Percentiles rank a stretch among this genome's conserved stretches.
Evolutionary conservation across 495 filamentous ascomycete species (phyloP).

Genomic region (Sabuloglossum arenarium): DNA sequence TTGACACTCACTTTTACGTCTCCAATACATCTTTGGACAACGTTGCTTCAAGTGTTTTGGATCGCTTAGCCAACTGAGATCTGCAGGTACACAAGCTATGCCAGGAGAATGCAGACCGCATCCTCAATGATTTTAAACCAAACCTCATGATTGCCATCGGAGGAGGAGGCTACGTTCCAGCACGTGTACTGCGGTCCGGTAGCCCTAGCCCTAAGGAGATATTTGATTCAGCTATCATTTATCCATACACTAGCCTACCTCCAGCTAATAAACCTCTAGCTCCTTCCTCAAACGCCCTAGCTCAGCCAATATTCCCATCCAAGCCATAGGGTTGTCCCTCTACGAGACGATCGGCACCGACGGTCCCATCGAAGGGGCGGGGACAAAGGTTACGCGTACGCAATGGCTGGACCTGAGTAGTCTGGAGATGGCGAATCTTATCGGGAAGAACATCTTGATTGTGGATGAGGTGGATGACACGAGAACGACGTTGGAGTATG

Average conservation of each 20-base stretch:
- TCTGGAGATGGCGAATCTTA: constrained; percentile 74
- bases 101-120: constrained; percentile 56
- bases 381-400: constrained; percentile 89
- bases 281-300: constrained; percentile 89
- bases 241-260: background rate
- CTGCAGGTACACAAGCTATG: constrained; percentile 88
- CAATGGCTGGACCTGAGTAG: constrained; percentile 92
- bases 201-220: constrained; percentile 2
- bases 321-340: constrained; percentile 93
- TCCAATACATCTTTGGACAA: no score
- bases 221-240: background rate
- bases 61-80: background rate
- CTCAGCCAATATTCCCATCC: constrained; percentile 90
- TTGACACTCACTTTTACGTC: background rate
- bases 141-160: constrained; percentile 98
- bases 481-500: constrained; percentile 89
- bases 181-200: constrained; percentile 69
- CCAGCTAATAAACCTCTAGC: constrained; percentile 13
- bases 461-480: constrained; percentile 99
- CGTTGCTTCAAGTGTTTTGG: no score
- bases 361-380: constrained; percentile 43
- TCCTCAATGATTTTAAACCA: constrained; percentile 67
- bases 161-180: constrained; percentile 91
- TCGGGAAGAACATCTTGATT: constrained; percentile 94
- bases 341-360: constrained; percentile 53